These are phyloP conservation scores for Astrothelium subdiscretum DNA, from an alignment of 495 filamentous ascomycete genomes.

Conservation along the genomic window DNA sequence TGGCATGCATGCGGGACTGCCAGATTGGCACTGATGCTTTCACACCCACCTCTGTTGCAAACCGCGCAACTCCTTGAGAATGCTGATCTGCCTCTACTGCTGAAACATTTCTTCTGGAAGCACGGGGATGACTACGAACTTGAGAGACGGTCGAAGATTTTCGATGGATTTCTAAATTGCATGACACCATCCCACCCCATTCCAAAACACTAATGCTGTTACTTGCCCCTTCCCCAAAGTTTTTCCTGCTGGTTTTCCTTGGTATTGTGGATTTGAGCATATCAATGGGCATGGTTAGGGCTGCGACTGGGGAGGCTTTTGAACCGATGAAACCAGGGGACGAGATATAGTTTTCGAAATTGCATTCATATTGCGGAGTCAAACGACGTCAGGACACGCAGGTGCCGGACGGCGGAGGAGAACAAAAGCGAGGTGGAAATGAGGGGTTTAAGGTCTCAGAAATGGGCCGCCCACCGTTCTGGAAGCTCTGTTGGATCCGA, in stretches of 20 bases:
- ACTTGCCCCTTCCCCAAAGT: slow-evolving; percentile 12
- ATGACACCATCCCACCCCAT: slow-evolving; percentile 10
- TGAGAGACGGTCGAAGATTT: slow-evolving; percentile 1
- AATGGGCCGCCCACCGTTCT: background rate
- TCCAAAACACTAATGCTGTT: slow-evolving; percentile 4
- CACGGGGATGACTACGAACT: background rate
- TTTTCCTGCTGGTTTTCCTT: slow-evolving; percentile 8
- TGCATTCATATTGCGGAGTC: slow-evolving; percentile 10
- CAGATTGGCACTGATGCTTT: background rate
- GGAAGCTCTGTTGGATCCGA: background rate
- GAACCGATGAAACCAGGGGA: background rate
- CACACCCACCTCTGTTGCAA: background rate
- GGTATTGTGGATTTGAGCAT: background rate
- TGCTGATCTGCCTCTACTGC: background rate
- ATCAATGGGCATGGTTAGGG: slow-evolving; percentile 8
- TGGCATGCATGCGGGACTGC: background rate
- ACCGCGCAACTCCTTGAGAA: background rate
- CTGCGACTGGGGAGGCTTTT: slow-evolving; percentile 16
- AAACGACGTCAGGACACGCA: background rate
- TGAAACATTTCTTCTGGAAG: background rate
- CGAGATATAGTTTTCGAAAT: background rate
- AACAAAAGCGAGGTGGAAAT: background rate
- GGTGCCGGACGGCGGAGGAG: background rate
- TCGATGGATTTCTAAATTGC: slow-evolving; percentile 12
- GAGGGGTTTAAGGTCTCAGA: background rate